Percentiles rank a stretch among this genome's conserved stretches.
Evolutionary conservation across 1,284 basidiomycete species (phyloP).

Genomic region (Lentinus polychrous): DNA sequence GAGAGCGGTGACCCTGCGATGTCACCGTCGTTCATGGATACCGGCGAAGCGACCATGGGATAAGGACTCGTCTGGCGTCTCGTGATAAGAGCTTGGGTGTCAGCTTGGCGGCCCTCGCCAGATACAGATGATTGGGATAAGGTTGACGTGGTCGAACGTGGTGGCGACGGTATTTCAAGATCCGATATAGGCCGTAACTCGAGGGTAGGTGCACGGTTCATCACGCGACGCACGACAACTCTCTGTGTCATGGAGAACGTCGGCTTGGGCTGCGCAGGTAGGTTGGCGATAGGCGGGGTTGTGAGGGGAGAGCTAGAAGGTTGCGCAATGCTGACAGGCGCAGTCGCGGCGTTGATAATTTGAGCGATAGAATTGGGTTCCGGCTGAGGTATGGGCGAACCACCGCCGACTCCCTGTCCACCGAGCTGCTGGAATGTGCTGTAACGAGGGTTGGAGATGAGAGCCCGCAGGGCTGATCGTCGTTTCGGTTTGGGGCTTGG

Average conservation of each 20-base stretch:
- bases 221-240: slow-evolving; percentile 49
- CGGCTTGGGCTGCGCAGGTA: neutral
- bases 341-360: neutral
- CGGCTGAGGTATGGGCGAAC: neutral
- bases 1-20: no score
- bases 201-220: slow-evolving; percentile 47
- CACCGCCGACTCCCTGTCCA: slow-evolving; percentile 15
- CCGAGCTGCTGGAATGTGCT: slow-evolving; percentile 47
- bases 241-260: slow-evolving; percentile 27
- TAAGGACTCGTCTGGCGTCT: no score
- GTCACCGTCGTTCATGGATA: no score
- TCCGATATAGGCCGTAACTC: slow-evolving; percentile 52
- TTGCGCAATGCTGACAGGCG: neutral
- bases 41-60: no score
- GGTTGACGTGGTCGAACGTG: no score
- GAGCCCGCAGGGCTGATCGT: slow-evolving; percentile 26
- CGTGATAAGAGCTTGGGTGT: no score
- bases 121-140: no score
- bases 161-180: slow-evolving; percentile 33
- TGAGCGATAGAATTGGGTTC: neutral
- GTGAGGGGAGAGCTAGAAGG: slow-evolving; percentile 1
- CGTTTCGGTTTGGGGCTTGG: slow-evolving; percentile 13
- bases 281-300: slow-evolving; percentile 5
- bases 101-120: neutral
- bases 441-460: slow-evolving; percentile 48